Conservation (phyloP, 345 rosid species). For the Microcos paniculata region DNA sequence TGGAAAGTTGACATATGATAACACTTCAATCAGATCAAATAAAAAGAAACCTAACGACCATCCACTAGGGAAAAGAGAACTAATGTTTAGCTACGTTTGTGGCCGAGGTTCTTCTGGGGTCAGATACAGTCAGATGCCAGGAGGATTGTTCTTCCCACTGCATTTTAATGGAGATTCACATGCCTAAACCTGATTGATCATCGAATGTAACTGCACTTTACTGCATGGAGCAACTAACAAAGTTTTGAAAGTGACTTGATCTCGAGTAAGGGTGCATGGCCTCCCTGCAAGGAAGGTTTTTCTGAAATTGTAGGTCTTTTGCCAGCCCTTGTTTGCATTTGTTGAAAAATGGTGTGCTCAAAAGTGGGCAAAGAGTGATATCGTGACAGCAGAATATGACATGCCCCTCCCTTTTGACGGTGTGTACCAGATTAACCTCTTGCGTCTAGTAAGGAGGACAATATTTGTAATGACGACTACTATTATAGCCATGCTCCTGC, state of each 20-base stretch:
- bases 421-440: constrained; percentile 45
- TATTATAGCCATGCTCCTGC: constrained; percentile 51
- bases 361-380: constrained; percentile 40
- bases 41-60: background rate
- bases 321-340: constrained; percentile 67
- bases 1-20: constrained; percentile 11
- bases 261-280: too few species aligned
- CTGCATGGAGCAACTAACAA: background rate
- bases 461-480: constrained; percentile 43
- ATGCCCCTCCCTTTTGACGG: constrained; percentile 41
- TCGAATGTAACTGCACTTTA: background rate
- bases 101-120: background rate
- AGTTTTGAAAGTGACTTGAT: background rate
- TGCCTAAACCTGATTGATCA: background rate
- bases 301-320: constrained; percentile 35
- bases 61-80: background rate
- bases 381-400: constrained; percentile 42
- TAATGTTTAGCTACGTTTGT: background rate
- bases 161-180: background rate
- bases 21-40: constrained; percentile 3
- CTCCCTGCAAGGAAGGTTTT: too few species aligned
- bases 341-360: constrained; percentile 52
- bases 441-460: constrained; percentile 55
- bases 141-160: background rate
- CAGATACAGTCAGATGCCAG: background rate